Base-by-base conservation (phyloP, 306 rosid species). In the Malus sieversii region DNA sequence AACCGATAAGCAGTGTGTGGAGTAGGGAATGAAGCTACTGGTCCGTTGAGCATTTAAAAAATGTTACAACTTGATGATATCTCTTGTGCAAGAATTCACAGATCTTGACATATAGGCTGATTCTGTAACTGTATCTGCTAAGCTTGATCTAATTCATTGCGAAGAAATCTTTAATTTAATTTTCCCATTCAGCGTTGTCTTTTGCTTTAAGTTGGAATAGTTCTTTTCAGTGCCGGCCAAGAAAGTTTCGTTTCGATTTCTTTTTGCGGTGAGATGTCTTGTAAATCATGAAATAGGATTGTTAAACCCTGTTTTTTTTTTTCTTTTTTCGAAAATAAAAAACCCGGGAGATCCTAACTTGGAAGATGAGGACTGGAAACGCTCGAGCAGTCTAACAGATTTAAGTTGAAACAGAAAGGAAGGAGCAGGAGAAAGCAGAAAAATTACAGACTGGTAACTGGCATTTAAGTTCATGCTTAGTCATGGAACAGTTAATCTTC, bases 11-110 rank as follows among this genome's bases (percentile, higher is more conserved):
- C 72, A 48, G 48, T 18, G 5, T 55, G 70, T 35, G 19, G 63
- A 30, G 81, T 42, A 32, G 77, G 84, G 84, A 76, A 81, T 81
- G 84, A 81, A 81, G 84, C 81, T 68, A 42, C 76, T 76, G 84
- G 84, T 81, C 84, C 84, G 84, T 66, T 45, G 73, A 76, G 75
- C 74, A 55, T 65, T 68, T 76, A 35, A 71, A 72, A 61, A 76
- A 70, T 44, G 78, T 63, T 40, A 35, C 19, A 40, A 29, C 48
- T 66, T 58, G 69, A 75, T 58, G 69, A 75, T 62, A 25, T 52
- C 71, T 62, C 62, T 70, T 75, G 76, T 65, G 19, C 25, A 40
- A 62, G 76, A 71, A 64, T 62, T 61, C 22, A 27, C 16, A 7
- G 20, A 52, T 45, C 73, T 80, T 75, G 64, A 60, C 40, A 35